Evolutionary conservation across 2,329 filamentous ascomycete genomes (phyloP).

Genomic region (Neonectria ditissima): DNA sequence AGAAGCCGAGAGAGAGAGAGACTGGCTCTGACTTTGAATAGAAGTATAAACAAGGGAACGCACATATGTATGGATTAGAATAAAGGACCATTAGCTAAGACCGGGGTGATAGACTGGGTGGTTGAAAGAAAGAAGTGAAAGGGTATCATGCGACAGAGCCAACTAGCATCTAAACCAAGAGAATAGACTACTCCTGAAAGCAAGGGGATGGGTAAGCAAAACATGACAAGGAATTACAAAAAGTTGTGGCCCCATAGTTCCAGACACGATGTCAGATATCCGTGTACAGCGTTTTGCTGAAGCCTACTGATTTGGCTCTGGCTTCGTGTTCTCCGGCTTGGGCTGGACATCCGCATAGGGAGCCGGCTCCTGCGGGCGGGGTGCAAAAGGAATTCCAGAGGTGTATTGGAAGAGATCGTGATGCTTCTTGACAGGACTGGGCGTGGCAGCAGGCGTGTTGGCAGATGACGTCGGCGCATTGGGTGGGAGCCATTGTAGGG

Average conservation of each 20-base stretch:
- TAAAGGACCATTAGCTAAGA: conserved; percentile 1
- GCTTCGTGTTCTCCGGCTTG: conserved; percentile 12
- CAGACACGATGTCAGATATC: conserved; percentile 23
- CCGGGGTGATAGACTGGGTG: not conserved
- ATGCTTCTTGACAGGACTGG: conserved; percentile 52
- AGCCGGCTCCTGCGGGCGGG: conserved; percentile 36
- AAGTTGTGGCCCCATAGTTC: conserved; percentile 19
- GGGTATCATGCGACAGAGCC: conserved; percentile 42
- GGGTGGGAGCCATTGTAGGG: conserved; percentile 65
- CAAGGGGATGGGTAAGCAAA: conserved; percentile 19
- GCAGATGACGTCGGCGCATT: conserved; percentile 55
- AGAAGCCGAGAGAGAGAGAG: conserved; percentile 10
- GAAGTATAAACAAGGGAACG: not conserved
- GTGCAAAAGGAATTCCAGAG: conserved; percentile 62
- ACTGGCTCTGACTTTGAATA: not conserved
- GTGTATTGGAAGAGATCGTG: conserved; percentile 53
- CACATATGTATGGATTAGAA: conserved; percentile 1
- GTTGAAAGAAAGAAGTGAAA: conserved; percentile 21
- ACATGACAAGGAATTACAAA: conserved; percentile 26
- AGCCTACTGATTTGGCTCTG: not conserved
- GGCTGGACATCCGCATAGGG: conserved; percentile 12
- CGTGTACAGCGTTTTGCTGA: conserved; percentile 5
- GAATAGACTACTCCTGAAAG: conserved; percentile 15
- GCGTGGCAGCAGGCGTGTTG: conserved; percentile 48
- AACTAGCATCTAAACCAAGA: conserved; percentile 32